Percentiles rank a stretch among this genome's conserved stretches.
phyloP scores from a whole-genome alignment of 2,329 filamentous ascomycete species.

The Fusarium falciforme region DNA sequence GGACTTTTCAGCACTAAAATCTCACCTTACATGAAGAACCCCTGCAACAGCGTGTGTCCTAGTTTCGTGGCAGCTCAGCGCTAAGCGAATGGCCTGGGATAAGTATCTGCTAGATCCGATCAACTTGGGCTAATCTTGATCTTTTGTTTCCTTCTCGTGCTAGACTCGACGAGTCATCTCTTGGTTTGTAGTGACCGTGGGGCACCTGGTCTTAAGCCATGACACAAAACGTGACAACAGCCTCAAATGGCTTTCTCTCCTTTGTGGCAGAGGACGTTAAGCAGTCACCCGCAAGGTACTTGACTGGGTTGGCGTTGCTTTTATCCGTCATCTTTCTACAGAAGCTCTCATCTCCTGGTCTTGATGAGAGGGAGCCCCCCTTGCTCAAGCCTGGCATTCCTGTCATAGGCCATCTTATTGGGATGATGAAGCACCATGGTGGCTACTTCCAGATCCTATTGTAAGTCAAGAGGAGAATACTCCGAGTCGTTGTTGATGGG shows the following conservation, averaged over 20 bases:
- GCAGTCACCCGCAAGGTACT: conserved; percentile 15
- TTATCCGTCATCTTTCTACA: not conserved
- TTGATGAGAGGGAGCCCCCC: conserved; percentile 20
- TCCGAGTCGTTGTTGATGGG: not conserved
- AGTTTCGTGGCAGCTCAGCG: not conserved
- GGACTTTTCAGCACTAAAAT: not conserved
- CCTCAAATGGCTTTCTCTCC: conserved; percentile 6
- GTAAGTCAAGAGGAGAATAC: conserved; percentile 13
- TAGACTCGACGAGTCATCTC: not conserved
- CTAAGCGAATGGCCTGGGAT: not conserved
- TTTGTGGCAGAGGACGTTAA: conserved; percentile 7
- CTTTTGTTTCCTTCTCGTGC: not conserved
- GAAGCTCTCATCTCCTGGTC: conserved; percentile 13
- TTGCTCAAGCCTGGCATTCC: conserved; percentile 18
- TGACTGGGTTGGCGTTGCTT: conserved; percentile 4
- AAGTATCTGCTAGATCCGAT: not conserved
- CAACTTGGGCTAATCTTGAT: not conserved
- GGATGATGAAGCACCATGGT: conserved; percentile 43
- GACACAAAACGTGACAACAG: not conserved
- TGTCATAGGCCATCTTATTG: conserved; percentile 55
- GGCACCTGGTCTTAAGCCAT: not conserved
- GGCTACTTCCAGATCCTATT: conserved; percentile 27
- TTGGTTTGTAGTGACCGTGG: not conserved
- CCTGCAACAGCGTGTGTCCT: not conserved
- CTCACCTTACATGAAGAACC: not conserved